Evolutionary conservation across 1,284 basidiomycete species (phyloP).

Genomic region (Pyrrhoderma noxium): DNA sequence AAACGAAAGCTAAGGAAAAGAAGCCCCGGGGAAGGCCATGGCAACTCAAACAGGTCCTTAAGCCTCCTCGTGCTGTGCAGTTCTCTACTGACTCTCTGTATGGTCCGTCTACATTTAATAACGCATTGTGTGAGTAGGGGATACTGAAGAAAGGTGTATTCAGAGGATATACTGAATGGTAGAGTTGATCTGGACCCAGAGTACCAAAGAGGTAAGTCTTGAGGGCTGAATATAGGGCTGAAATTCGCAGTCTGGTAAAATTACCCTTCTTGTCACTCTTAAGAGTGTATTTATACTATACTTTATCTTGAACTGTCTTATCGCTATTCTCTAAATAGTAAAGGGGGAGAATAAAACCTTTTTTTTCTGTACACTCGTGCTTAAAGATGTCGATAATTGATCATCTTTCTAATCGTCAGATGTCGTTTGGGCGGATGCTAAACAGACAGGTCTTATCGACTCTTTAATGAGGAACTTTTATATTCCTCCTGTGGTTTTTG

Average conservation of each 20-base stretch:
- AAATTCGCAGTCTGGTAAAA: neutral
- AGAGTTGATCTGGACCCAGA: constrained; percentile 66
- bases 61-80: constrained; percentile 54
- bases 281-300: neutral
- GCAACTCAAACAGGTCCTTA: constrained; percentile 46
- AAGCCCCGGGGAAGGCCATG: neutral
- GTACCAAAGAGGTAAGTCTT: constrained; percentile 58
- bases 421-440: constrained; percentile 63
- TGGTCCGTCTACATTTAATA: constrained; percentile 33
- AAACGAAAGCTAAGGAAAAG: constrained; percentile 21
- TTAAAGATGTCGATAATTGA: neutral
- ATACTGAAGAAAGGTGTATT: neutral
- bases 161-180: constrained; percentile 52
- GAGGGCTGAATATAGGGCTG: no score
- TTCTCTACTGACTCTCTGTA: constrained; percentile 62
- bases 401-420: constrained; percentile 32
- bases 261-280: no score
- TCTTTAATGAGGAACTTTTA: constrained; percentile 70
- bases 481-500: constrained; percentile 68
- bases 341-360: neutral
- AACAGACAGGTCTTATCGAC: constrained; percentile 66
- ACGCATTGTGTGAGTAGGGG: neutral
- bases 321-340: no score
- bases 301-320: neutral
- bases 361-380: neutral